phyloP scores from a whole-genome alignment of 495 filamentous ascomycete species.

The Hyaloscypha finlandica region DNA sequence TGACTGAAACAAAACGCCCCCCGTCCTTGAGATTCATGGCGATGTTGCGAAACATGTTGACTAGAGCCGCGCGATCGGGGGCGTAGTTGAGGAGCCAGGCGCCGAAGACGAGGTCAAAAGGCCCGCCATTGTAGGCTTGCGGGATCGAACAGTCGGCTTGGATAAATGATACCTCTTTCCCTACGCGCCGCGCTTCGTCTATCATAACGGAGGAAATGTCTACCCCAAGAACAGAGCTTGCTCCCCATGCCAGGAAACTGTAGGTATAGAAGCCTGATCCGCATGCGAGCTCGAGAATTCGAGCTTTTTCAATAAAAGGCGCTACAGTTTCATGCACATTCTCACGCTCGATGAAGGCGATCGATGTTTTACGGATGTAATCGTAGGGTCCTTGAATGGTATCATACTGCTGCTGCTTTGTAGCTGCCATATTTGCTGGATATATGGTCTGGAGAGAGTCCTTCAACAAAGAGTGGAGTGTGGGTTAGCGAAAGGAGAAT shows the following conservation, averaged over 20 bases:
- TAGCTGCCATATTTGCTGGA: constrained; percentile 7
- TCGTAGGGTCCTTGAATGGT: constrained; percentile 17
- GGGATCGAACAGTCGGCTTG: constrained; percentile 18
- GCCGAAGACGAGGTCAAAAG: constrained; percentile 42
- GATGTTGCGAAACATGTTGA: constrained; percentile 39
- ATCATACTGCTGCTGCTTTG: constrained; percentile 17
- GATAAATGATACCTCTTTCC: constrained; percentile 14
- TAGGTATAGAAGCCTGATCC: constrained; percentile 18
- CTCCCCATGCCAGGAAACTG: constrained; percentile 17
- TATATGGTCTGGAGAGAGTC: constrained; percentile 1
- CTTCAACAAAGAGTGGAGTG: background rate
- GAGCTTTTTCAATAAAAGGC: constrained; percentile 12
- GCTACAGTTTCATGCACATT: constrained; percentile 13
- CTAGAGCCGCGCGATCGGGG: constrained; percentile 29
- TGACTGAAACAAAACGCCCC: constrained; percentile 39
- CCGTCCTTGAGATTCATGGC: constrained; percentile 38
- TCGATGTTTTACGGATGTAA: constrained; percentile 5
- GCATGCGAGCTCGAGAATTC: constrained; percentile 19
- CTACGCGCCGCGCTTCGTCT: constrained; percentile 25
- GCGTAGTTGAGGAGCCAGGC: constrained; percentile 46
- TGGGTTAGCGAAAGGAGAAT: background rate
- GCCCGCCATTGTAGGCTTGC: constrained; percentile 27
- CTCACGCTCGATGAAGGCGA: constrained; percentile 13
- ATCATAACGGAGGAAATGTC: constrained; percentile 40
- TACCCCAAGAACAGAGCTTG: constrained; percentile 35